Base-by-base conservation (phyloP, 2,329 filamentous ascomycete species). In the Botrytis cinerea region DNA sequence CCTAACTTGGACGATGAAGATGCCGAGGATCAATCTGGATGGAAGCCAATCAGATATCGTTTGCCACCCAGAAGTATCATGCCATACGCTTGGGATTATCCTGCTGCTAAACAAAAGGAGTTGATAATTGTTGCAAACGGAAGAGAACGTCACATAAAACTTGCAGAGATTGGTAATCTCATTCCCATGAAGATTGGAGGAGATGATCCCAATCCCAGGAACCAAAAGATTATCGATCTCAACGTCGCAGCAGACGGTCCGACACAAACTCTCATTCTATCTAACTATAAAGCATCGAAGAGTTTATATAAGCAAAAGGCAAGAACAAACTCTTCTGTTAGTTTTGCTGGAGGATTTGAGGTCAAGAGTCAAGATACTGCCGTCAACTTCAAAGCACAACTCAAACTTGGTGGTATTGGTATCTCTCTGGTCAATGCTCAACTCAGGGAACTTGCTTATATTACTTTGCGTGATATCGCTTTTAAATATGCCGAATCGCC, bases 71-170 rank as follows among this genome's bases (percentile, higher is more conserved):
- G 96, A 74, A 98, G 95, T 82, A 98, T 99, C 82, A 99, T 99
- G 96, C 96, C 97, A 0, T 99, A 99, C 80, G 95, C 96, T 2
- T 99, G 96, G 96, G 97, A 99, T 81, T 99, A 97, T 83, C 97
- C 96, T 1, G 95, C 96, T 1, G 95, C 94, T n/a, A 98, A 97
- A 84, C 92, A 93, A 83, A 97, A 96, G 79, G 96, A 98, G 81
- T 89, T 99, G 57, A 90, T 98, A 68, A 90, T 99, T 80, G 91
- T 86, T 71, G 92, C 91, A 12, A 90, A 91, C 79, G 90, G 91
- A 75, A 93, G 92, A 80, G 94, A 98, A 81, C 88, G 96, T 45
- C 94, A 98, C 80, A 92, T 99, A 81, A 98, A 97, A 82, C 87
- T 99, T 77, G 93, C 95, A 3, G 96, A 99, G 81, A 99, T 99